These are phyloP conservation scores for Caloboletus firmus DNA, from an alignment of 1,284 basidiomycete species.

Conservation along the genomic window DNA sequence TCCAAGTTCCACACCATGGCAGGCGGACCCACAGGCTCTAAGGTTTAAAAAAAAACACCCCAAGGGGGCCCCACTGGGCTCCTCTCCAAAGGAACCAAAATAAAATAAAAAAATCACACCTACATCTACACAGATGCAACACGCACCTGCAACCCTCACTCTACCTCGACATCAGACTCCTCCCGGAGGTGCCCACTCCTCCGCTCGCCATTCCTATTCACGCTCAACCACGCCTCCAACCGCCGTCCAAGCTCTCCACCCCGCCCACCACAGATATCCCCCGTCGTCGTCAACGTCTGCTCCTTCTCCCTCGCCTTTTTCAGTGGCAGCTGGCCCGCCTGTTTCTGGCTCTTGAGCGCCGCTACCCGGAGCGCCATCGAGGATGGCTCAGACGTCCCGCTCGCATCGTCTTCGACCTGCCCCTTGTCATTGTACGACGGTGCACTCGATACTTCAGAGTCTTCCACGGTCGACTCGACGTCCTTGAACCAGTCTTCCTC, in stretches of 20 bases:
- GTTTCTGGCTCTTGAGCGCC: constrained; percentile 30
- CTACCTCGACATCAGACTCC: constrained; percentile 14
- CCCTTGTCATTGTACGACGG: constrained; percentile 2
- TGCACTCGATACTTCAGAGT: constrained; percentile 18
- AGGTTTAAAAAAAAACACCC: not conserved
- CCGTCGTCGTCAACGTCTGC: constrained; percentile 63
- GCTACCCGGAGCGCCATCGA: constrained; percentile 20
- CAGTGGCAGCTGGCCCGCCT: constrained; percentile 44
- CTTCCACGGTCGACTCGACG: constrained; percentile 35
- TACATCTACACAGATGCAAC: no score
- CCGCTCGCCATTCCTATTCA: constrained; percentile 18
- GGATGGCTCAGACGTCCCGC: constrained; percentile 14
- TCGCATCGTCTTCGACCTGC: not conserved
- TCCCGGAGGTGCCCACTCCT: constrained; percentile 1
- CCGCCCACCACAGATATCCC: constrained; percentile 72
- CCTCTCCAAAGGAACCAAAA: no score
- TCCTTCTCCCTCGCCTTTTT: constrained; percentile 58
- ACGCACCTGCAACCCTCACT: constrained; percentile 21
- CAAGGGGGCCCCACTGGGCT: no score
- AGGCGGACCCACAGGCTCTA: constrained; percentile 3
- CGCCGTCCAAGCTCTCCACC: constrained; percentile 72
- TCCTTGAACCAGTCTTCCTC: constrained; percentile 69
- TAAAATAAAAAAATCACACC: not conserved
- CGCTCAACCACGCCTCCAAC: constrained; percentile 67
- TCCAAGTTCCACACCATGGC: not conserved